These are phyloP conservation scores for Otatea glauca DNA, from an alignment of 176 grass and related monocot species.

Conservation along the genomic window DNA sequence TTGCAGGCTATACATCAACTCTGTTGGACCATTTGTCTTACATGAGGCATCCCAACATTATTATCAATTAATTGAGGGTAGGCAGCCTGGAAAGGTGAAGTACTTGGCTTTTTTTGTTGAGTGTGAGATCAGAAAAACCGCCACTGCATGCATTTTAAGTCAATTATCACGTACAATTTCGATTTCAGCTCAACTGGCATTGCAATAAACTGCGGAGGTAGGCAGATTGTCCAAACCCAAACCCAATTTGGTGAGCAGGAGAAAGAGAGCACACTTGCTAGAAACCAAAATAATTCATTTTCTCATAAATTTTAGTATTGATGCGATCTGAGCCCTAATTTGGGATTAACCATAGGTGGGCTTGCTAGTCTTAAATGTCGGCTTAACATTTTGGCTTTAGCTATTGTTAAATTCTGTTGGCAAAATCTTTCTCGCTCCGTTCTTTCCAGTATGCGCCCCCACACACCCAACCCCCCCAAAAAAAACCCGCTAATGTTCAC, in stretches of 20 bases:
- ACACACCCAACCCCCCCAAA: not conserved
- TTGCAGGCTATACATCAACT: not conserved
- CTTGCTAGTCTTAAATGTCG: not conserved
- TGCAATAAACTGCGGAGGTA: not conserved
- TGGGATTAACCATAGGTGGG: not conserved
- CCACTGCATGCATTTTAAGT: conserved; percentile 1
- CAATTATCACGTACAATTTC: not conserved
- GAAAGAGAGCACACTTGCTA: not conserved
- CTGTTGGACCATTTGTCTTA: conserved; percentile 14
- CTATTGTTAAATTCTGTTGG: not conserved
- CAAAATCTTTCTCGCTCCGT: not conserved
- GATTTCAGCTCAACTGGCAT: not conserved
- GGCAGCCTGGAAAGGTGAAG: conserved; percentile 28
- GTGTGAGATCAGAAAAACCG: not conserved
- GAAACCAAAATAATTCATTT: not conserved
- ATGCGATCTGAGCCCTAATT: conserved; percentile 12
- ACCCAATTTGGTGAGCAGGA: not conserved
- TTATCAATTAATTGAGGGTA: conserved; percentile 26
- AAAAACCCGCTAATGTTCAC: not conserved
- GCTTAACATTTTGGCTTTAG: not conserved
- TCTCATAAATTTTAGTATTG: not conserved
- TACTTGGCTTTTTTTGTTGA: not conserved
- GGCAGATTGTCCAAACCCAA: not conserved
- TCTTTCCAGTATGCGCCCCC: not conserved
- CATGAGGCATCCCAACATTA: conserved; percentile 11